Evolutionary conservation across 495 filamentous ascomycete species (phyloP).

Genomic region (Aeminium ludgeri): DNA sequence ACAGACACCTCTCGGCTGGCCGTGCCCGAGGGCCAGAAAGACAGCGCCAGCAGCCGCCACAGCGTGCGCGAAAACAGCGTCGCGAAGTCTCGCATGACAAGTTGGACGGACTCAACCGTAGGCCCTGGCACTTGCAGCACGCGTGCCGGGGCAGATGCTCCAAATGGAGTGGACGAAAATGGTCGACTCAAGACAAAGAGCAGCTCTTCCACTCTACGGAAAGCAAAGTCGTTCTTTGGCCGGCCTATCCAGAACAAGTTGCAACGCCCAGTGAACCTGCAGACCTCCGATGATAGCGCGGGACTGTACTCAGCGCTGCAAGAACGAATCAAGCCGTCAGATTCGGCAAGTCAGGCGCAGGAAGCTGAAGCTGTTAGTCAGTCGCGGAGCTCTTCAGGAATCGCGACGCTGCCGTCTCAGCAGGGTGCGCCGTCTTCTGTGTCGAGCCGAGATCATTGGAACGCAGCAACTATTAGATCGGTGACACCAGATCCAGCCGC

Average conservation of each 20-base stretch:
- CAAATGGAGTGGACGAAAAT: conserved; percentile 52
- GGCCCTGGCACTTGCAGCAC: conserved; percentile 29
- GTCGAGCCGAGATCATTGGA: conserved; percentile 3
- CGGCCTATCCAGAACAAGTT: conserved; percentile 10
- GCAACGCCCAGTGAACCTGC: conserved; percentile 23
- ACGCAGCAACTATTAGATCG: conserved; percentile 12
- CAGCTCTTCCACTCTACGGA: conserved; percentile 11
- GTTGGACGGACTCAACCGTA: conserved; percentile 53
- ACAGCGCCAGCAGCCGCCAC: conserved; percentile 2
- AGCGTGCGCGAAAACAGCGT: not conserved
- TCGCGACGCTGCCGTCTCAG: conserved; percentile 13
- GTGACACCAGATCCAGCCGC: conserved; percentile 14
- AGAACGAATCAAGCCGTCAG: conserved; percentile 35
- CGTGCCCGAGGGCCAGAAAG: not conserved
- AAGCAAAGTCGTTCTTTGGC: conserved; percentile 13
- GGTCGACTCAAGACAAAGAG: not conserved
- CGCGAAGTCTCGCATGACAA: conserved; percentile 46
- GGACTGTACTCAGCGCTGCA: conserved; percentile 60
- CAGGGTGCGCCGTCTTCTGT: not conserved
- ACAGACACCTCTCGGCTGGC: not conserved
- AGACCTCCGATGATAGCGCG: conserved; percentile 37
- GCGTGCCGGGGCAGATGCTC: conserved; percentile 32
- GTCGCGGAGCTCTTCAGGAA: conserved; percentile 2
- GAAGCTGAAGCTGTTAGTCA: not conserved
- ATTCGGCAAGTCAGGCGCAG: not conserved